Percentiles rank a stretch among this genome's conserved stretches.
Evolutionary conservation across 2,329 filamentous ascomycete species (phyloP).

Genomic region (Paecilomyces dactylethromorphus): DNA sequence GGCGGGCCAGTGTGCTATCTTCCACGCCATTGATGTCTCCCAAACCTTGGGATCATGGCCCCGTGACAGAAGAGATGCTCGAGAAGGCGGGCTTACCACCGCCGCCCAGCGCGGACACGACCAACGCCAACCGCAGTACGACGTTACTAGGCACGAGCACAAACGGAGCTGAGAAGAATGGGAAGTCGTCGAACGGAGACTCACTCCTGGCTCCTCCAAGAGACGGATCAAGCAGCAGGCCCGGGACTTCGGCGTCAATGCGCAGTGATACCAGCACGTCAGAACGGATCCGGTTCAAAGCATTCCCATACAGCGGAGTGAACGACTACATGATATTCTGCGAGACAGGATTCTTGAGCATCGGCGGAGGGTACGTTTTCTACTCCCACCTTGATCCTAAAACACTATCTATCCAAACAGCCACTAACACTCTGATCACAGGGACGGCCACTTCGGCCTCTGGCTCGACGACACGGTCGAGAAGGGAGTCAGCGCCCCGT

Average conservation of each 20-base stretch:
- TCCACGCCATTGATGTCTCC: constrained; percentile 32
- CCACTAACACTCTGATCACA: constrained; percentile 10
- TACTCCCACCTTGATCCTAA: not conserved
- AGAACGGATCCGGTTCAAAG: constrained; percentile 86
- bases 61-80: constrained; percentile 33
- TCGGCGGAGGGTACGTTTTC: constrained; percentile 64
- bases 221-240: not conserved
- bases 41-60: constrained; percentile 1
- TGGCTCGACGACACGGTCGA: constrained; percentile 88
- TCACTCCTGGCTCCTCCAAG: constrained; percentile 14
- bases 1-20: constrained; percentile 65
- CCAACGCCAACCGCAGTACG: constrained; percentile 54
- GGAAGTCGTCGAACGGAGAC: constrained; percentile 9
- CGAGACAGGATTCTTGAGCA: constrained; percentile 73
- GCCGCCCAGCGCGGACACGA: constrained; percentile 62
- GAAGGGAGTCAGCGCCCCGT: constrained; percentile 73
- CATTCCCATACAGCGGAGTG: constrained; percentile 89
- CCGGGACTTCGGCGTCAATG: constrained; percentile 11
- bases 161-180: constrained; percentile 8
- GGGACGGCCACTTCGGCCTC: constrained; percentile 81
- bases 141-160: constrained; percentile 42
- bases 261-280: constrained; percentile 50
- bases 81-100: constrained; percentile 56
- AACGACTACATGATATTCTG: constrained; percentile 98
- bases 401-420: not conserved